phyloP scores from a whole-genome alignment of 306 rosid genomes.

The Alnus glutinosa region DNA sequence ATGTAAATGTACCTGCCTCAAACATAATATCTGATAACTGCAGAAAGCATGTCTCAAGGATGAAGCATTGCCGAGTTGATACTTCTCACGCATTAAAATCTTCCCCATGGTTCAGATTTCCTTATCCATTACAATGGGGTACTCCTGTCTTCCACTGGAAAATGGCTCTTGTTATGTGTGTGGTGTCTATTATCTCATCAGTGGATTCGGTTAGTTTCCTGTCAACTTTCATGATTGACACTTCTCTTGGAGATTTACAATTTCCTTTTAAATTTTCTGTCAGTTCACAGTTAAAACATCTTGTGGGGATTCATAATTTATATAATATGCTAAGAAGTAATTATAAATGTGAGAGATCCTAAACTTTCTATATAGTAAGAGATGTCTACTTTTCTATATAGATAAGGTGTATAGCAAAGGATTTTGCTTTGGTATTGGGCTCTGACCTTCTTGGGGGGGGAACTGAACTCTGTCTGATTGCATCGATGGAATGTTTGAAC shows the following conservation, averaged over 20 bases:
- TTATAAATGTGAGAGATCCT: conserved; percentile 3
- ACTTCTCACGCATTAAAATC: conserved; percentile 73
- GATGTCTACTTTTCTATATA: background rate
- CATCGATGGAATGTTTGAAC: too few species aligned
- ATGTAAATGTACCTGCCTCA: conserved; percentile 82
- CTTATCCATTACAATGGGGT: conserved; percentile 98
- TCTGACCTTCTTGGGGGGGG: background rate
- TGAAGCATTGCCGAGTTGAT: conserved; percentile 95
- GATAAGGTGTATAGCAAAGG: background rate
- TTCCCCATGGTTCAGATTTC: conserved; percentile 98
- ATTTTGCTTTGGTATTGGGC: background rate
- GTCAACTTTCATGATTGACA: conserved; percentile 24
- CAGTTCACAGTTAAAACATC: conserved; percentile 10
- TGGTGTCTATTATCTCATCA: conserved; percentile 82
- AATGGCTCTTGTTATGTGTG: conserved; percentile 94
- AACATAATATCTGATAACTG: conserved; percentile 85
- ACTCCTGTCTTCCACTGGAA: conserved; percentile 97
- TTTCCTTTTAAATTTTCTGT: conserved; percentile 7
- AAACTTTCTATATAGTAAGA: background rate
- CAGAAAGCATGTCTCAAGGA: conserved; percentile 86
- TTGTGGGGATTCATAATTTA: conserved; percentile 14
- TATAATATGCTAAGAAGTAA: conserved; percentile 9
- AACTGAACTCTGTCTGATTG: background rate
- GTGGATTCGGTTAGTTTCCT: conserved; percentile 92
- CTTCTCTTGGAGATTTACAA: conserved; percentile 16